Conservation (phyloP, 768 basidiomycete species). For the Kwoniella europaea region DNA sequence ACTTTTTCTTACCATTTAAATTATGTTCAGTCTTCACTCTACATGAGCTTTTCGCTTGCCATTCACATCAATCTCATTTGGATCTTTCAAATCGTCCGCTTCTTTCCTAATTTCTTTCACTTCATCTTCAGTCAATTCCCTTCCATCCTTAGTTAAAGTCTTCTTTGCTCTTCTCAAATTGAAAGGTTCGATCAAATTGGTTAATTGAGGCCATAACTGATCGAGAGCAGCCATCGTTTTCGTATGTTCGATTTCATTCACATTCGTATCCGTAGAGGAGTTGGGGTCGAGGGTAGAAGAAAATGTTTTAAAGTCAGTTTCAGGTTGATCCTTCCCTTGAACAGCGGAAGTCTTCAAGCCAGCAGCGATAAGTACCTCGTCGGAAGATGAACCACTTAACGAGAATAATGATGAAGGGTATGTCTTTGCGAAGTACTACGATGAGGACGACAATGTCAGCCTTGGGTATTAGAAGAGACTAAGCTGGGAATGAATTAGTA, state of each 20-base stretch:
- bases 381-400: constrained; percentile 56
- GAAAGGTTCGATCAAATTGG: constrained; percentile 53
- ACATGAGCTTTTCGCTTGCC: constrained; percentile 17
- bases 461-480: not conserved
- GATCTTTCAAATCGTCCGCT: constrained; percentile 55
- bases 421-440: constrained; percentile 52
- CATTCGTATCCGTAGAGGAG: not conserved
- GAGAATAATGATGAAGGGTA: constrained; percentile 53
- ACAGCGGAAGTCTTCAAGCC: constrained; percentile 22
- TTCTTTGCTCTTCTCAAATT: constrained; percentile 33
- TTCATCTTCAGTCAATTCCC: constrained; percentile 31
- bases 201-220: constrained; percentile 58
- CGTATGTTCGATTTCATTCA: not conserved
- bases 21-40: not conserved
- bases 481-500: too few relatives aligned
- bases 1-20: not conserved
- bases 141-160: constrained; percentile 1
- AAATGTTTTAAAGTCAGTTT: constrained; percentile 22
- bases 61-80: constrained; percentile 23
- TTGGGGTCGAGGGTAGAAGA: not conserved
- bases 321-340: constrained; percentile 3
- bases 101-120: constrained; percentile 42
- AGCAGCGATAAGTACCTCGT: constrained; percentile 57
- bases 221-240: constrained; percentile 44
- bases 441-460: not conserved